Conservation (phyloP, 2,329 filamentous ascomycete species). For the Ophiostoma quercus region DNA sequence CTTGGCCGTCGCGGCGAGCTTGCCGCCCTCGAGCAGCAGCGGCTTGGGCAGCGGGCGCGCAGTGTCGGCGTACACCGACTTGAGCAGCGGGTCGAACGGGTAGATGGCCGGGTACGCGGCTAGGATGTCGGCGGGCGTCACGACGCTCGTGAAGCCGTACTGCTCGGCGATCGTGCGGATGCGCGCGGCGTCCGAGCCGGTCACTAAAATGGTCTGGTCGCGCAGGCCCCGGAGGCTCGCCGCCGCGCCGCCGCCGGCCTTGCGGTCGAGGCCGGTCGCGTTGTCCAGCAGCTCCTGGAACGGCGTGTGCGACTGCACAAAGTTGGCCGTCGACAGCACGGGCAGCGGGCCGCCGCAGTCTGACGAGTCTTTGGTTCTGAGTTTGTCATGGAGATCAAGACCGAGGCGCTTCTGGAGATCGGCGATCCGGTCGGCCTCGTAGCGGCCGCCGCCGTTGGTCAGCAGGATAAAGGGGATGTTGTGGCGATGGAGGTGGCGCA, state of each 20-base stretch:
- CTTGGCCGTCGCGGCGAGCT: conserved; percentile 28
- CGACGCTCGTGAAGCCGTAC: conserved; percentile 75
- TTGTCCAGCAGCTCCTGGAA: conserved; percentile 60
- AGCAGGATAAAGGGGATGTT: conserved; percentile 87
- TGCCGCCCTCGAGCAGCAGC: conserved; percentile 39
- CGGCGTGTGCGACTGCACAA: conserved; percentile 88
- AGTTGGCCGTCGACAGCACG: conserved; percentile 60
- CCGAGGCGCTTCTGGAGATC: conserved; percentile 63
- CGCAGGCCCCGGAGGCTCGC: conserved; percentile 42
- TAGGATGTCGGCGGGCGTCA: conserved; percentile 82
- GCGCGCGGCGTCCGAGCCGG: conserved; percentile 61
- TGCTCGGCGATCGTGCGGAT: conserved; percentile 69
- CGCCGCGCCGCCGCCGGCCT: not conserved
- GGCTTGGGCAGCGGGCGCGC: conserved; percentile 52
- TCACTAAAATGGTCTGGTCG: conserved; percentile 66
- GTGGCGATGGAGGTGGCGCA: conserved; percentile 66
- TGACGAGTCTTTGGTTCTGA: conserved; percentile 33
- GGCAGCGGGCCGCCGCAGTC: conserved; percentile 62
- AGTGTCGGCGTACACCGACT: conserved; percentile 54
- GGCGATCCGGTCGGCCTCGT: conserved; percentile 66
- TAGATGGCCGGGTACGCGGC: conserved; percentile 68
- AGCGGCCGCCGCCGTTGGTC: conserved; percentile 89
- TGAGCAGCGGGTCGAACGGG: conserved; percentile 70
- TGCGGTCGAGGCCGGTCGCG: conserved; percentile 20
- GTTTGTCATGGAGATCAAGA: conserved; percentile 75